Evolutionary conservation across 108 stramenopile genomes (phyloP).

Genomic region (Nitzschia palea): DNA sequence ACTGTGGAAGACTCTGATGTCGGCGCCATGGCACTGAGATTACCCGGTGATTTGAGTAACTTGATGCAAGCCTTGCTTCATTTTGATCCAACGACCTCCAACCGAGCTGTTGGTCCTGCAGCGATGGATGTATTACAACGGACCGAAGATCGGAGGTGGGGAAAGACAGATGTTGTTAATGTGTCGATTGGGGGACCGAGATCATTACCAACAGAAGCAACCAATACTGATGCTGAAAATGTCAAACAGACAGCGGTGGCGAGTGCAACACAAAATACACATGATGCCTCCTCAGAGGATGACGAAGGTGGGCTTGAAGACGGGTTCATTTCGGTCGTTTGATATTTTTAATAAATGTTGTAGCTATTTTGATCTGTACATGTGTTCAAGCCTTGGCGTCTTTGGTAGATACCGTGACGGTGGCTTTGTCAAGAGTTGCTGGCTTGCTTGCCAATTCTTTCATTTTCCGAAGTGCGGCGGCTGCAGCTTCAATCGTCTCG

Average conservation of each 20-base stretch:
- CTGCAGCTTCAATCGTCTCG: conserved; percentile 88
- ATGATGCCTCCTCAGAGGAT: not conserved
- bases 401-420: not conserved
- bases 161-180: conserved; percentile 13
- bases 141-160: conserved; percentile 17
- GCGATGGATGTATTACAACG: conserved; percentile 15
- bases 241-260: not conserved
- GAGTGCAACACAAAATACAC: not conserved
- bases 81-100: conserved; percentile 17
- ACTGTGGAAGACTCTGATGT: conserved; percentile 52
- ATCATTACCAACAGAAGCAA: not conserved
- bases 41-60: conserved; percentile 55
- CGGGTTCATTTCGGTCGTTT: conserved; percentile 39
- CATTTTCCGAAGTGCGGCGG: conserved; percentile 46
- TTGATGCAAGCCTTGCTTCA: conserved; percentile 35
- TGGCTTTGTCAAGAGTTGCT: not conserved
- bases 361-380: not conserved
- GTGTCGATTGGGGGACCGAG: not conserved
- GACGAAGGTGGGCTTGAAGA: conserved; percentile 48
- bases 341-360: conserved; percentile 2
- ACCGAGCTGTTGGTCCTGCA: conserved; percentile 7
- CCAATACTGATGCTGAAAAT: not conserved
- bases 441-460: not conserved
- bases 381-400: not conserved
- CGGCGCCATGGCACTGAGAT: conserved; percentile 56